phyloP scores from a whole-genome alignment of 148 eudicot genomes.

The Arctostaphylos glauca region DNA sequence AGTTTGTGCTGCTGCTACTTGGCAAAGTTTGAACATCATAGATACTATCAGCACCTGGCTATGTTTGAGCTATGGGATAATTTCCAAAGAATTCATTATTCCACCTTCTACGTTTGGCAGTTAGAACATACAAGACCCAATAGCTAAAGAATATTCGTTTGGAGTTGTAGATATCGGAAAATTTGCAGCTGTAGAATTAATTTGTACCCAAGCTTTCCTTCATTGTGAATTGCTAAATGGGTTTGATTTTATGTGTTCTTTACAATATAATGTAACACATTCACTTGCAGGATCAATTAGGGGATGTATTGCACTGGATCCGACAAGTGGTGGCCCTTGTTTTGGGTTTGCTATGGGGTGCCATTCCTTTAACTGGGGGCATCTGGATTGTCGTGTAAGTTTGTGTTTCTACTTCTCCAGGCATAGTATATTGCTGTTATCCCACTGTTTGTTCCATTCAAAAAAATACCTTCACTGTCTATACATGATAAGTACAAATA shows the following conservation, averaged over 20 bases:
- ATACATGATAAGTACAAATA: background rate
- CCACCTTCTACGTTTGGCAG: background rate
- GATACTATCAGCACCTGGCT: background rate
- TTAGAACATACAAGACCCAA: background rate
- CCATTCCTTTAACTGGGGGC: constrained; percentile 94
- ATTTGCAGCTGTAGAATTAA: background rate
- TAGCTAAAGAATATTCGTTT: background rate
- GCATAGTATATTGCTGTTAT: background rate
- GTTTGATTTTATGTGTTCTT: background rate
- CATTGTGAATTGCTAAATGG: background rate
- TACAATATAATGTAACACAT: background rate
- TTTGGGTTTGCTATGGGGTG: constrained; percentile 87
- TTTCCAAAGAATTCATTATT: background rate
- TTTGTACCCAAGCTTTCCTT: background rate
- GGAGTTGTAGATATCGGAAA: background rate
- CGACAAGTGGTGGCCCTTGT: constrained; percentile 79
- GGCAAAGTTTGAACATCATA: background rate
- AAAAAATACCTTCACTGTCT: background rate
- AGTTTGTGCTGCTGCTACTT: background rate
- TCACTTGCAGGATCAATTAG: constrained; percentile 76
- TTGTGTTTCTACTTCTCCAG: background rate
- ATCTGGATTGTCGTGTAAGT: constrained; percentile 91
- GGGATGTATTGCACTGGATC: constrained; percentile 94
- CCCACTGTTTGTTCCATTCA: background rate
- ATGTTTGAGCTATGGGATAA: background rate